A percentile compares a stretch with the other conserved stretches of the same genome.
These are phyloP conservation scores for Neurospora sp. DNA, from an alignment of 495 filamentous ascomycete species.

Conservation along the genomic window DNA sequence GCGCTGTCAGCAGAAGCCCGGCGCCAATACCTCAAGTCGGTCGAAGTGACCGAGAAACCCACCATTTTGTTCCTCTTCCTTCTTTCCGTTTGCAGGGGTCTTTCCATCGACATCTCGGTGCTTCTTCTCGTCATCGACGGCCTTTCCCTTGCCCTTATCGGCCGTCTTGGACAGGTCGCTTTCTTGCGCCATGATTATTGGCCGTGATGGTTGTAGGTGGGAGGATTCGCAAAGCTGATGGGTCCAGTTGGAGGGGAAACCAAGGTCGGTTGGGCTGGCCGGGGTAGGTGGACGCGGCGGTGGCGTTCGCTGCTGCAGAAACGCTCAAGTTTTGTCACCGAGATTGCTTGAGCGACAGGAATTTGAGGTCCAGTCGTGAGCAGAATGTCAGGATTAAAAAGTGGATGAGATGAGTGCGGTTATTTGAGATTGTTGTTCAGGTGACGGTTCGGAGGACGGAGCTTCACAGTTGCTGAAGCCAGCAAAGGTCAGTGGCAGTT, in stretches of 20 bases:
- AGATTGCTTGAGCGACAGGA: background rate
- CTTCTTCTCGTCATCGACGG: slow-evolving; percentile 53
- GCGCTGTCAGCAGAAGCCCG: slow-evolving; percentile 16
- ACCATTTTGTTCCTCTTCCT: slow-evolving; percentile 50
- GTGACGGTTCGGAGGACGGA: slow-evolving; percentile 7
- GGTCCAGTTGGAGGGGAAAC: background rate
- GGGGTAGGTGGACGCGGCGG: background rate
- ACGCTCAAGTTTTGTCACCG: background rate
- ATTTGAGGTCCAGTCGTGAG: background rate
- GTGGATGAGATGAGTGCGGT: background rate
- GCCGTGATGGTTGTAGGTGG: slow-evolving; percentile 9
- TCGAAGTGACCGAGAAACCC: slow-evolving; percentile 22
- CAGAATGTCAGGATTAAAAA: background rate
- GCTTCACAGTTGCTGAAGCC: slow-evolving; percentile 10
- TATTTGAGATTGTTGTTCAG: slow-evolving; percentile 5
- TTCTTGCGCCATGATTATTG: slow-evolving; percentile 69
- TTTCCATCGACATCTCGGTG: slow-evolving; percentile 56
- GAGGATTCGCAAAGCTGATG: background rate
- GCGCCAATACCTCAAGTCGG: slow-evolving; percentile 1
- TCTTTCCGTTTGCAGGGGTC: slow-evolving; percentile 62
- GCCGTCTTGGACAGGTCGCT: slow-evolving; percentile 72
- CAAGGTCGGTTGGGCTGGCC: background rate
- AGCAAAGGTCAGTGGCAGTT: slow-evolving; percentile 9
- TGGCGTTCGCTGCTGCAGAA: background rate
- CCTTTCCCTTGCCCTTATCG: slow-evolving; percentile 96